Base-by-base conservation (phyloP, 1,284 basidiomycete genomes). In the Malassezia nana region DNA sequence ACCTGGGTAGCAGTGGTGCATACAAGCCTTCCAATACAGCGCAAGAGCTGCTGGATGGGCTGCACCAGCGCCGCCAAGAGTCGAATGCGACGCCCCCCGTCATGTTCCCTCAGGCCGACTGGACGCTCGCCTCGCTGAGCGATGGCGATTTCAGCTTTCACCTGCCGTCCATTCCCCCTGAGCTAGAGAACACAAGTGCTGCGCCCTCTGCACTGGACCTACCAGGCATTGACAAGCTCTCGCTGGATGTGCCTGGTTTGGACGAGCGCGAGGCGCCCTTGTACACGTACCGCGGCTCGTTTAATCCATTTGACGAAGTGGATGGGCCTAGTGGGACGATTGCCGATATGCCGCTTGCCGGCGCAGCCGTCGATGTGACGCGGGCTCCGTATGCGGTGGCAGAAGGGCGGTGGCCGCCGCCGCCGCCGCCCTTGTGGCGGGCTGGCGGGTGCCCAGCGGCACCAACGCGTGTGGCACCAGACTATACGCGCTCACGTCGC, bases 21-120 rank as follows among this genome's bases (percentile, higher is more conserved):
- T 91, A 90, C 74, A 87, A 89, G 69, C 86, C 89, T 77, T 89
- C 88, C 0, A 84, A 79, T 12, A 33, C 32, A 3, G 18, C 86
- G 0, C 84, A 85, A 63, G 86, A 85, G 2, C 78, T 91, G 41
- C 78, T 90, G 45, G 87, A 89, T 58, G 88, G 90, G 65, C 81
- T 90, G 51, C 83, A 82, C 66, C 82, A 82, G 41, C 79, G 88
- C 35, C 79, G 87, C 80, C 49, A 58, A 90, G 72, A 90, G 85
- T 8, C 89, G 87, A 12, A 40, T 16, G 52, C 53, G 48, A 59
- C 64, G 48, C 66, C 66, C 25, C 43, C 43, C 13, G 62, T 57
- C 33, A 62, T 65, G 6, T 73, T 73, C 52, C 62, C 70, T 30
- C 64, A 67, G 52, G 65, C 68, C 31, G 69, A 72, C 54, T 64